Evolutionary conservation across 345 rosid species (phyloP).

Genomic region (Lepidium aucheri): DNA sequence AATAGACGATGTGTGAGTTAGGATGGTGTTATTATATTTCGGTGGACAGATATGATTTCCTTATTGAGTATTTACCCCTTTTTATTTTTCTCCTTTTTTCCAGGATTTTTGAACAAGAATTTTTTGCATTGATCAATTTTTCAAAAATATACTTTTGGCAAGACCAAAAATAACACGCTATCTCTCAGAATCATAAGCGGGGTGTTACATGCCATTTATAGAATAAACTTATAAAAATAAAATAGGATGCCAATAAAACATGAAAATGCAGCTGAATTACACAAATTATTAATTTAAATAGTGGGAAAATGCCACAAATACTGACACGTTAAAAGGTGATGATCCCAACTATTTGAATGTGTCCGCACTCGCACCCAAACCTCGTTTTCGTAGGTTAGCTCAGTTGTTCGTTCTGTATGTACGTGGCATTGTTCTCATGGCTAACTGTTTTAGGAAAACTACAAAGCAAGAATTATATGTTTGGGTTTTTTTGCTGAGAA

Average conservation of each 20-base stretch:
- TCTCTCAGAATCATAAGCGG: too few relatives aligned
- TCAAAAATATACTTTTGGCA: too few relatives aligned
- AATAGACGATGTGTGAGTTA: too few relatives aligned
- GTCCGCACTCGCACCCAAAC: not conserved
- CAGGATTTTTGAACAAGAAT: too few relatives aligned
- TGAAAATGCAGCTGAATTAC: not conserved
- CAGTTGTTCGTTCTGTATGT: not conserved
- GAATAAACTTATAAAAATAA: not conserved
- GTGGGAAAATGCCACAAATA: not conserved
- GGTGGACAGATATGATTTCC: too few relatives aligned
- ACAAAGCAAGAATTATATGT: not conserved
- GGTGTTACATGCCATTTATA: too few relatives aligned
- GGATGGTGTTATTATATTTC: too few relatives aligned
- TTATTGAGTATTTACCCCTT: too few relatives aligned
- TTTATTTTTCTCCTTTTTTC: too few relatives aligned
- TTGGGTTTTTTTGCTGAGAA: not conserved
- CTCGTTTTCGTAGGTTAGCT: constrained; percentile 11
- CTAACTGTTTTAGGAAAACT: not conserved
- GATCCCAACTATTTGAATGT: not conserved
- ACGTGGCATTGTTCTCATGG: constrained; percentile 14
- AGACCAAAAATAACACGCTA: too few relatives aligned
- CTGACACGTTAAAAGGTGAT: not conserved
- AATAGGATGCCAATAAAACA: not conserved
- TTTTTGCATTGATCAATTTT: too few relatives aligned
- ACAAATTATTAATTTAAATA: too few relatives aligned